Evolutionary conservation across 2,329 filamentous ascomycete genomes (phyloP), one percentile per base, ranked within the genome.

Genomic region (Cytospora schulzeri): DNA sequence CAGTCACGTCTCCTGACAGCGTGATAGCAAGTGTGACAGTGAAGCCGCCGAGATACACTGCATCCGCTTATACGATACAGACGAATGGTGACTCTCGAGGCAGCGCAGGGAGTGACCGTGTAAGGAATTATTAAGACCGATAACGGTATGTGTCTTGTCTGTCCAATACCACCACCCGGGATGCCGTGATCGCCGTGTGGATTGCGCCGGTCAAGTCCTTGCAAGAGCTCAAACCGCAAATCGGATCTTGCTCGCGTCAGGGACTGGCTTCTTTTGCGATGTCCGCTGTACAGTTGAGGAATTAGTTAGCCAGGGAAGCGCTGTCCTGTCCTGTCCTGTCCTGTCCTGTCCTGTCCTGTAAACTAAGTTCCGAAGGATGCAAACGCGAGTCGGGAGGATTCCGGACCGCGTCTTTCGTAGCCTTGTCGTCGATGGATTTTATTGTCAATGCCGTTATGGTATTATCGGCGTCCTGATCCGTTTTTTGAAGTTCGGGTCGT

Each of bases 21-120:
- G 50, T 59, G 55, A 62, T 45, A 26, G 35, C 60, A 38, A 57
- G 54, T 59, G 63, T 54, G 60, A 64, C 62, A 51, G 52, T 52
- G 56, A 51, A 48, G 24, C 17, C 22, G 41, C 53, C 41, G 60
- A 57, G 41, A 28, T 45, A 48, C 57, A 26, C 48, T 57, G 60
- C 41, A 57, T 58, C 26, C 29, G 57, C 53, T 53, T 52, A 17
- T 54, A 53, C n/a, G 45, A 48, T 19, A n/a, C n/a, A 48, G 45
- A 24, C 45, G 45, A 48, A 24, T 48, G 45, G n/a, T 48, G 45
- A 48, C n/a, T 19, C 45, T 48, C 7, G 28, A 38, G 52, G 22
- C 48, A 38, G 38, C 52, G 59, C 52, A 38, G 60, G 48, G 60
- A 56, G 60, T 45, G 50, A 45, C 55, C 52, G 17, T 56, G 45